phyloP scores from a whole-genome alignment of 2,329 filamentous ascomycete species.

The Colletotrichum trifolii region DNA sequence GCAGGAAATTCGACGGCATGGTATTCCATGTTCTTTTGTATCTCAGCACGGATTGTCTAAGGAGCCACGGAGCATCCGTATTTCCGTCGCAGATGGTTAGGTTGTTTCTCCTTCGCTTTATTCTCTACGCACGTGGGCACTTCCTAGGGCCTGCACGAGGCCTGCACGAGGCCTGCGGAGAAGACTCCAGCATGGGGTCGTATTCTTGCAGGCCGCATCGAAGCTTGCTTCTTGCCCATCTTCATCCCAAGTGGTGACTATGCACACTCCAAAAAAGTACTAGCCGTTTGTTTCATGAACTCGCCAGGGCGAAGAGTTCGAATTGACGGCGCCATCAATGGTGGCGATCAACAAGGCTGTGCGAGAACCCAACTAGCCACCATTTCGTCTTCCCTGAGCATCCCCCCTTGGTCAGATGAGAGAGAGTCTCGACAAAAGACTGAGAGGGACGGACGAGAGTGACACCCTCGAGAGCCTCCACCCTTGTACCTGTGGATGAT shows the following conservation, averaged over 20 bases:
- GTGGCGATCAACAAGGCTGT: slow-evolving; percentile 30
- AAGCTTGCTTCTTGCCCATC: slow-evolving; percentile 16
- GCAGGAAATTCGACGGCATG: no score
- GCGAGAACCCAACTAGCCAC: slow-evolving; percentile 5
- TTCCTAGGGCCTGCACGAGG: background rate
- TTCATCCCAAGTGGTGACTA: slow-evolving; percentile 25
- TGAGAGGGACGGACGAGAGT: background rate
- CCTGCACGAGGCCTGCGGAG: slow-evolving; percentile 13
- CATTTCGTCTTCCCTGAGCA: background rate
- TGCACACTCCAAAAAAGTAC: background rate
- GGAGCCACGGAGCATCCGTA: background rate
- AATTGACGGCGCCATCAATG: slow-evolving; percentile 31
- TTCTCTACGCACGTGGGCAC: no score
- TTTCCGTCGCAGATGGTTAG: no score
- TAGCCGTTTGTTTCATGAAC: slow-evolving; percentile 28
- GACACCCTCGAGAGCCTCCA: slow-evolving; percentile 17
- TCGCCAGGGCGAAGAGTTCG: slow-evolving; percentile 19
- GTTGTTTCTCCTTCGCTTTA: no score
- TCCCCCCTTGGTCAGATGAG: no score
- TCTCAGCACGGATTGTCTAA: no score
- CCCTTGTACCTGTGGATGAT: slow-evolving; percentile 19
- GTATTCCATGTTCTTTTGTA: no score
- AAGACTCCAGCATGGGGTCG: slow-evolving; percentile 15
- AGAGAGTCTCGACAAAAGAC: no score
- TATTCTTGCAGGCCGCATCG: slow-evolving; percentile 25